These are phyloP conservation scores for Alternaria sp. DNA, from an alignment of 2,329 filamentous ascomycete species.

Conservation along the genomic window DNA sequence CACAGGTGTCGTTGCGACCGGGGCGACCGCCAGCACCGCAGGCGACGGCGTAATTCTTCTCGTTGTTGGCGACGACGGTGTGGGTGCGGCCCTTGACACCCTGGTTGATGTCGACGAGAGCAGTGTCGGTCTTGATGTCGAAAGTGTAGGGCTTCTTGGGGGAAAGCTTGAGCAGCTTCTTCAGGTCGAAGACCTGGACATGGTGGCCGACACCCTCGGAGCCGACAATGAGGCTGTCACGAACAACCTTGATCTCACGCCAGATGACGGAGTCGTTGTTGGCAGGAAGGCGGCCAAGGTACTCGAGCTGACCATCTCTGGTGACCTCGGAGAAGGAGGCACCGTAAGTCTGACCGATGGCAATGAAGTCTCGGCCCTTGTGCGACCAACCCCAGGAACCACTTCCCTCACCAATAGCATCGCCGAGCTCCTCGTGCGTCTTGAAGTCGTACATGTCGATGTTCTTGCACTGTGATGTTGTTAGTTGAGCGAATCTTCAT, in stretches of 20 bases:
- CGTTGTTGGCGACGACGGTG: conserved; percentile 46
- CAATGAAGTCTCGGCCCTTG: conserved; percentile 60
- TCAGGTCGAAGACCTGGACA: conserved; percentile 68
- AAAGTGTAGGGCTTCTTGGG: conserved; percentile 42
- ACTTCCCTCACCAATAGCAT: conserved; percentile 49
- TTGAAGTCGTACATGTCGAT: conserved; percentile 65
- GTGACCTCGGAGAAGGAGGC: conserved; percentile 61
- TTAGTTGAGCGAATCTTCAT: neutral
- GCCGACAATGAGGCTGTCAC: conserved; percentile 52
- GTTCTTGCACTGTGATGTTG: conserved; percentile 38
- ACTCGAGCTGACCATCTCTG: conserved; percentile 56
- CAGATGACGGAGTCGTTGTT: conserved; percentile 55
- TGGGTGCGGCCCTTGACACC: conserved; percentile 40
- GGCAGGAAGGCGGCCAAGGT: conserved; percentile 61
- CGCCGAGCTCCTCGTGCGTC: conserved; percentile 61
- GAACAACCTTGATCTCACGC: conserved; percentile 58
- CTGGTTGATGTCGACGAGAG: conserved; percentile 37
- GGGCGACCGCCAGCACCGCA: conserved; percentile 39
- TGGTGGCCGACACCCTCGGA: conserved; percentile 54
- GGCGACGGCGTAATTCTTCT: conserved; percentile 43
- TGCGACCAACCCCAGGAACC: conserved; percentile 62
- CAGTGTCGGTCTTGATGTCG: conserved; percentile 35
- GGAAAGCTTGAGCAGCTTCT: conserved; percentile 45
- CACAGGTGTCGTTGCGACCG: conserved; percentile 50
- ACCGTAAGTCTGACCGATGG: conserved; percentile 63